Evolutionary conservation across 2,329 filamentous ascomycete genomes (phyloP), one percentile per base, ranked within the genome.

Genomic region (Botrytis fabae): DNA sequence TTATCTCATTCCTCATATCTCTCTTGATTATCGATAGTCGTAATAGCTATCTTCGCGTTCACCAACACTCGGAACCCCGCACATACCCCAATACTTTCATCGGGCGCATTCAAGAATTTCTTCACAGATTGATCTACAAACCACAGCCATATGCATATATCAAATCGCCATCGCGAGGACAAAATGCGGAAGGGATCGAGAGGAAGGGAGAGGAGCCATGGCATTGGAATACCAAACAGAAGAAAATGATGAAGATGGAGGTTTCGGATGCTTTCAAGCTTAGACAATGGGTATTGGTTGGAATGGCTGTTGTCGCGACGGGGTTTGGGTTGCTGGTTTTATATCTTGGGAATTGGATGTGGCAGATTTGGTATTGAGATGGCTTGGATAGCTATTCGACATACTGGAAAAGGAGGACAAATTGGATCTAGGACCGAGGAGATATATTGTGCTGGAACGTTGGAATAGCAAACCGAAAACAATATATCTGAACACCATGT

Each of bases 1-100:
- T 81, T 74, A 25, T 81, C 65, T 80, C 79, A 59, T 81, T 81
- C 75, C 76, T 81, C 74, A 70, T 81, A 66, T 80, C 80, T 16
- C 79, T 81, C 70, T 77, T 78, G 32, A 75, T 81, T 2, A 75
- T 81, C 74, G 78, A 80, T 65, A 69, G 71, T 1, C 73, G 74
- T 7, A 80, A 79, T 66, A 65, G 76, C 66, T 73, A 66, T 14
- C 62, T 76, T 16, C 76, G 79, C 48, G 64, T 73, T 25, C 73
- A 75, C 51, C 71, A 73, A 16, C 76, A 75, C 59, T 74, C 72
- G 1, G 62, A 54, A 40, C 35, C 68, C 18, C 66, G 61, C 6
- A 64, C 51, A n/a, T 46, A 72, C n/a, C 74, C 78, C 0, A 63
- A 74, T 22, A 75, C 75, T 1, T 22, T 74, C 7, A 71, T 75